Evolutionary conservation across 2,329 filamentous ascomycete species (phyloP).

Genomic region (Calonectria pteridis): DNA sequence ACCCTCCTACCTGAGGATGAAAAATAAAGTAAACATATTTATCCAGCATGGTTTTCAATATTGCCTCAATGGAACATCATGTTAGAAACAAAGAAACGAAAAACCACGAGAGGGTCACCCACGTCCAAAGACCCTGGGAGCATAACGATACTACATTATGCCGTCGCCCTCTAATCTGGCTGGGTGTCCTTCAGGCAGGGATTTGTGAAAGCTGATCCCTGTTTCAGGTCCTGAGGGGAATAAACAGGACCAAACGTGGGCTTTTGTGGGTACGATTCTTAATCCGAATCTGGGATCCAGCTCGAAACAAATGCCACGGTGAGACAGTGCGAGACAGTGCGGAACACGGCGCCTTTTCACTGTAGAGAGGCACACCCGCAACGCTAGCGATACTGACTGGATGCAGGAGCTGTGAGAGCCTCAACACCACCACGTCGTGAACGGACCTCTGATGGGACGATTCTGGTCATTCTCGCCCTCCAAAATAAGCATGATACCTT

Average conservation of each 20-base stretch:
- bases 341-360: neutral
- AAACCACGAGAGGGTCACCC: neutral
- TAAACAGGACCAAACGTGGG: conserved; percentile 12
- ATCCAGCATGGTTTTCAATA: neutral
- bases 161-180: conserved; percentile 20
- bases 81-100: conserved; percentile 5
- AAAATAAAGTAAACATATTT: conserved; percentile 2
- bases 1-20: conserved; percentile 23
- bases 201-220: conserved; percentile 15
- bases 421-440: neutral
- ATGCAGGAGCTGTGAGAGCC: neutral
- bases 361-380: neutral
- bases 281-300: neutral
- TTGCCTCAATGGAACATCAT: conserved; percentile 1
- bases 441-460: neutral
- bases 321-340: neutral
- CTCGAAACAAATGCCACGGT: neutral
- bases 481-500: neutral
- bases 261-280: neutral
- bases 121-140: neutral
- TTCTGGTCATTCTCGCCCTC: neutral
- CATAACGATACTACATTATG: conserved; percentile 25
- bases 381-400: neutral
- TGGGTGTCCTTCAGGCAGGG: neutral
- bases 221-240: conserved; percentile 25